Evolutionary conservation across 1,284 basidiomycete genomes (phyloP).

Genomic region (Puccinia polysora): DNA sequence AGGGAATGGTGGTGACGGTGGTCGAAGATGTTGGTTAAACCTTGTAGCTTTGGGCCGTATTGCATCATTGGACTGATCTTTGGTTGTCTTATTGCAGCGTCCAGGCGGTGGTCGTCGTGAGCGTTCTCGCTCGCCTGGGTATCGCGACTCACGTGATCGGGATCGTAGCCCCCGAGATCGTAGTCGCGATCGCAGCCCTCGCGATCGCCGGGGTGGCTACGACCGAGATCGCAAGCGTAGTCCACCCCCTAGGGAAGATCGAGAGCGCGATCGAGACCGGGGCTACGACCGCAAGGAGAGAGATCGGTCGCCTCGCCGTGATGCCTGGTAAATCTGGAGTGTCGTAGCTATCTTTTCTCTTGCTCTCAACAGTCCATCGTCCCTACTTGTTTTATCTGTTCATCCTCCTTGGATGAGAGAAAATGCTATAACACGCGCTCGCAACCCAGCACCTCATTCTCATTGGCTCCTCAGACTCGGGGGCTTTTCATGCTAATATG

Average conservation of each 20-base stretch:
- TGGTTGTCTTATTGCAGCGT: slow-evolving; percentile 48
- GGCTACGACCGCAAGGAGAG: slow-evolving; percentile 46
- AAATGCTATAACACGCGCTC: no score
- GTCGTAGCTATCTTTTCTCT: no score
- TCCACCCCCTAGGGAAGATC: slow-evolving; percentile 29
- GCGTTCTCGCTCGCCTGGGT: slow-evolving; percentile 65
- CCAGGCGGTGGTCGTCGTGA: slow-evolving; percentile 61
- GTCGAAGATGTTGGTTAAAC: slow-evolving; percentile 65
- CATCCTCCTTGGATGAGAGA: no score
- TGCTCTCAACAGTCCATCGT: no score
- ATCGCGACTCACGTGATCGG: slow-evolving; percentile 27
- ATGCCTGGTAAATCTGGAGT: no score
- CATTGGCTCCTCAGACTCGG: no score
- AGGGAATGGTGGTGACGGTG: slow-evolving; percentile 71
- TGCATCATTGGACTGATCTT: slow-evolving; percentile 29
- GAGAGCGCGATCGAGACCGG: slow-evolving; percentile 46
- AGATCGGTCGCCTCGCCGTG: slow-evolving; percentile 43
- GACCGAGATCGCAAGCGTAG: slow-evolving; percentile 45
- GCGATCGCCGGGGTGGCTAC: slow-evolving; percentile 45
- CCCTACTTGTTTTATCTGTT: no score
- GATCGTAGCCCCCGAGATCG: slow-evolving; percentile 29
- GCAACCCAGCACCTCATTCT: no score
- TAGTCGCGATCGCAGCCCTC: slow-evolving; percentile 39
- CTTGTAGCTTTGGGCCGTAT: no score
- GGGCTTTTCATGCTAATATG: no score